Percentiles rank a stretch among this genome's conserved stretches.
Conservation (phyloP, 2,329 filamentous ascomycete genomes). For the Cephalotrichum gorgonifer region DNA sequence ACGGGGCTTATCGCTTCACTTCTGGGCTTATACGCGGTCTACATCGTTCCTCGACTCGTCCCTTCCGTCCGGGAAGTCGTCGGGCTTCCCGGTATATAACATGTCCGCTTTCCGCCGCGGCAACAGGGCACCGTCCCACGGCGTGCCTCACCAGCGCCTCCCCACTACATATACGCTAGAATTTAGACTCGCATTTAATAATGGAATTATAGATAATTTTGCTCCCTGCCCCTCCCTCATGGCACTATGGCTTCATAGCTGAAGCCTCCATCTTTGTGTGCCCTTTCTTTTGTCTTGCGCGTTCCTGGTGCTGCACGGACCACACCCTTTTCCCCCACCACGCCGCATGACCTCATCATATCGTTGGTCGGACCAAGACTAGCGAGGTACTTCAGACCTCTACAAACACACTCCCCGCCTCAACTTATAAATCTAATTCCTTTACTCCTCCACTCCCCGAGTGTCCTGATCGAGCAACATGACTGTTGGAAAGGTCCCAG, state of each 20-base stretch:
- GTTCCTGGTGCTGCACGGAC: not conserved
- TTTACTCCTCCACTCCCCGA: not conserved
- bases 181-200: not conserved
- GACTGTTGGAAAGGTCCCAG: not conserved
- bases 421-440: not conserved
- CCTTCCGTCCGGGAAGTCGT: conserved; percentile 33
- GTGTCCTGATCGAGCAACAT: not conserved
- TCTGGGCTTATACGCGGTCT: conserved; percentile 35
- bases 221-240: not conserved
- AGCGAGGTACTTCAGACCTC: not conserved
- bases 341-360: conserved; percentile 3
- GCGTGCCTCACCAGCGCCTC: not conserved
- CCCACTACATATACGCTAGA: not conserved
- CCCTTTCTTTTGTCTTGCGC: not conserved
- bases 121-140: not conserved
- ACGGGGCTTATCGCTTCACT: conserved; percentile 42
- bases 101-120: not conserved
- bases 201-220: not conserved
- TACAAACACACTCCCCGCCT: not conserved
- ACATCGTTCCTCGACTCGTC: conserved; percentile 40
- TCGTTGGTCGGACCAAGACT: not conserved
- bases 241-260: not conserved
- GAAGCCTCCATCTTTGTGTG: too few species aligned
- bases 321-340: not conserved
- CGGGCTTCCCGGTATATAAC: conserved; percentile 40